phyloP scores from a whole-genome alignment of 495 filamentous ascomycete species.

The Chaetomidium leptoderma region DNA sequence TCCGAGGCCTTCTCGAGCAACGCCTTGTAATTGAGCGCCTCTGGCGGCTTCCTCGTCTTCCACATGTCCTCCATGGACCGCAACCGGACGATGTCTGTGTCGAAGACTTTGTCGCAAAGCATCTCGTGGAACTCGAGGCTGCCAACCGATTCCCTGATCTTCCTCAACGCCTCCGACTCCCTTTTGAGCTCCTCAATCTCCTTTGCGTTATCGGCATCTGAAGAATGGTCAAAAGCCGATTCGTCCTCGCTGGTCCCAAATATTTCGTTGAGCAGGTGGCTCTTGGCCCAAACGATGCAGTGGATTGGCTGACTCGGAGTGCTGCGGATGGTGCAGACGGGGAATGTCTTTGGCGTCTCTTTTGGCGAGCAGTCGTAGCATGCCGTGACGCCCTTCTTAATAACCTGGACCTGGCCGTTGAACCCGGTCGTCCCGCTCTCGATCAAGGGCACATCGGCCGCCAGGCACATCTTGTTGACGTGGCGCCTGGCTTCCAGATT shows the following conservation, averaged over 20 bases:
- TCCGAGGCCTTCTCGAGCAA: slow-evolving; percentile 43
- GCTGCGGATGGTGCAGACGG: slow-evolving; percentile 94
- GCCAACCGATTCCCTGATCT: slow-evolving; percentile 78
- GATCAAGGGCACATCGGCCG: slow-evolving; percentile 83
- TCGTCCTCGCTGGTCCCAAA: slow-evolving; percentile 90
- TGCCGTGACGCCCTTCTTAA: slow-evolving; percentile 88
- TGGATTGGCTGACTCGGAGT: slow-evolving; percentile 94
- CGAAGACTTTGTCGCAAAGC: slow-evolving; percentile 92
- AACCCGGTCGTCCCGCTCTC: slow-evolving; percentile 98
- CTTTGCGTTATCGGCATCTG: slow-evolving; percentile 76
- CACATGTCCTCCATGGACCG: slow-evolving; percentile 95
- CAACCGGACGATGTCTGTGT: slow-evolving; percentile 75
- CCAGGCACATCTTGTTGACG: slow-evolving; percentile 96
- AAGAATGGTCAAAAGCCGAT: slow-evolving; percentile 66
- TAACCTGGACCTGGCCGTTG: slow-evolving; percentile 95
- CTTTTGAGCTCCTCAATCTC: slow-evolving; percentile 82
- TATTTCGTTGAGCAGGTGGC: slow-evolving; percentile 89
- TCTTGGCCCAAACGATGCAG: slow-evolving; percentile 99
- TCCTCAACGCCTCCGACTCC: slow-evolving; percentile 77
- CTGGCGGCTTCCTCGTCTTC: slow-evolving; percentile 73
- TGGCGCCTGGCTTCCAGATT: slow-evolving; percentile 92
- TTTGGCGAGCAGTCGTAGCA: slow-evolving; percentile 95
- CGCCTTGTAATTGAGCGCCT: slow-evolving; percentile 61
- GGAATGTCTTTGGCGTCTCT: slow-evolving; percentile 82
- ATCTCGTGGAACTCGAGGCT: slow-evolving; percentile 71